A percentile compares a stretch with the other conserved stretches of the same genome.
phyloP scores from a whole-genome alignment of 2,329 filamentous ascomycete species.

The Cordyceps militaris region DNA sequence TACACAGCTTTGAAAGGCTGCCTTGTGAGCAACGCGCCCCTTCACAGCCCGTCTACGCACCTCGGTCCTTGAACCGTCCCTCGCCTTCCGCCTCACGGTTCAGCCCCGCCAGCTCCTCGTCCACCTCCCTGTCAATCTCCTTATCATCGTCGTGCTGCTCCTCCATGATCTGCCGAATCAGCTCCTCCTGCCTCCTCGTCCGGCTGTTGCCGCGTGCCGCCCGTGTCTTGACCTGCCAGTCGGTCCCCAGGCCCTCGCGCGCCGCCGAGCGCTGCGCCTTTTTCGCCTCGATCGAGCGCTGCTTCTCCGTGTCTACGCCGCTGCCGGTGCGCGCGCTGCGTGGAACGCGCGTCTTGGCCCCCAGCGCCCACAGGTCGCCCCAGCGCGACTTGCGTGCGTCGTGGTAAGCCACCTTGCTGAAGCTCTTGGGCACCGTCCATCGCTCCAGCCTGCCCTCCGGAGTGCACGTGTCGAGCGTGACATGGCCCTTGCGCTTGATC shows the following conservation, averaged over 20 bases:
- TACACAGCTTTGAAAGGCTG: background rate
- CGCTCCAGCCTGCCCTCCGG: slow-evolving; percentile 78
- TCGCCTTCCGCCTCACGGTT: slow-evolving; percentile 1
- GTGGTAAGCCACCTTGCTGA: slow-evolving; percentile 74
- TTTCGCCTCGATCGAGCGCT: slow-evolving; percentile 35
- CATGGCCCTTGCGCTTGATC: slow-evolving; percentile 80
- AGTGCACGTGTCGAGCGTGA: slow-evolving; percentile 87
- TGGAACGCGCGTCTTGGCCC: slow-evolving; percentile 73
- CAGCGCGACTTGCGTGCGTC: slow-evolving; percentile 85
- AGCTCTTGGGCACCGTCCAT: slow-evolving; percentile 84
- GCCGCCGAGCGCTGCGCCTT: slow-evolving; percentile 30
- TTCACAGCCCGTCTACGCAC: background rate
- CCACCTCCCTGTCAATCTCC: slow-evolving; percentile 24
- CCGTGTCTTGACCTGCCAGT: slow-evolving; percentile 21
- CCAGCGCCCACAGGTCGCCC: slow-evolving; percentile 94
- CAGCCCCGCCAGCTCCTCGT: slow-evolving; percentile 21
- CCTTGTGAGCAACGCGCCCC: background rate
- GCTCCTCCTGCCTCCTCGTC: slow-evolving; percentile 28
- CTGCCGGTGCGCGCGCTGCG: slow-evolving; percentile 55
- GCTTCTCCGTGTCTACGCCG: slow-evolving; percentile 39
- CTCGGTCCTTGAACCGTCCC: slow-evolving; percentile 6
- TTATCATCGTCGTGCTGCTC: slow-evolving; percentile 27
- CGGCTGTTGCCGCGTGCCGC: slow-evolving; percentile 35
- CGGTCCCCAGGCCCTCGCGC: slow-evolving; percentile 26
- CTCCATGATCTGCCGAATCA: slow-evolving; percentile 34